Percentiles rank a stretch among this genome's conserved stretches.
These are phyloP conservation scores for Sequoia sempervirens DNA, from an alignment of 75 land plant genomes.

Conservation along the genomic window DNA sequence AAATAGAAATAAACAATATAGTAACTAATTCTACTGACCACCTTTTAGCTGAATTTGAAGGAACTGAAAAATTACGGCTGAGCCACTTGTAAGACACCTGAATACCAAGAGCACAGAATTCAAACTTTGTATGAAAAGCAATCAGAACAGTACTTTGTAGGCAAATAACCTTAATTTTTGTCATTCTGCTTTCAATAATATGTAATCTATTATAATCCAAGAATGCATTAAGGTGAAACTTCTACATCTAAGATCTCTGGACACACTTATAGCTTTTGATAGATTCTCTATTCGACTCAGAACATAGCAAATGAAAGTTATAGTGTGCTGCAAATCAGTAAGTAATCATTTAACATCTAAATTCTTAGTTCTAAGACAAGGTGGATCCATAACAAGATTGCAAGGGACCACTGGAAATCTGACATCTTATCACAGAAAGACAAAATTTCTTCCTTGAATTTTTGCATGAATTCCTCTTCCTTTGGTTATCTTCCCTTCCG, in stretches of 20 bases:
- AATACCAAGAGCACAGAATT: background rate
- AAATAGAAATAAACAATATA: constrained; percentile 1
- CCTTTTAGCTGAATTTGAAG: constrained; percentile 87
- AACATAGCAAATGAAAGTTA: background rate
- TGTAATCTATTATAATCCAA: background rate
- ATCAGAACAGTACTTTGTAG: background rate
- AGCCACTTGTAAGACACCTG: constrained; percentile 97
- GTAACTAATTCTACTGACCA: constrained; percentile 5
- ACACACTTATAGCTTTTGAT: background rate
- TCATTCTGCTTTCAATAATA: background rate
- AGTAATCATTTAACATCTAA: background rate
- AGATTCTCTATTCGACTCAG: background rate
- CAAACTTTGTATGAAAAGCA: background rate
- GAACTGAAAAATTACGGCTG: constrained; percentile 70
- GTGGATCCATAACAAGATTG: background rate
- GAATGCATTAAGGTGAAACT: background rate
- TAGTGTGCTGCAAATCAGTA: background rate
- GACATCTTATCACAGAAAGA: background rate
- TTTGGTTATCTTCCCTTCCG: background rate
- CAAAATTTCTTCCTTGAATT: background rate
- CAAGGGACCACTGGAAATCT: background rate
- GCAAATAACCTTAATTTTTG: background rate
- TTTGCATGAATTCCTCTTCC: background rate
- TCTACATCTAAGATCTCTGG: background rate
- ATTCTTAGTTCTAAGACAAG: background rate